Conservation (phyloP, 495 filamentous ascomycete genomes). For the Elaphomyces granulatus region DNA sequence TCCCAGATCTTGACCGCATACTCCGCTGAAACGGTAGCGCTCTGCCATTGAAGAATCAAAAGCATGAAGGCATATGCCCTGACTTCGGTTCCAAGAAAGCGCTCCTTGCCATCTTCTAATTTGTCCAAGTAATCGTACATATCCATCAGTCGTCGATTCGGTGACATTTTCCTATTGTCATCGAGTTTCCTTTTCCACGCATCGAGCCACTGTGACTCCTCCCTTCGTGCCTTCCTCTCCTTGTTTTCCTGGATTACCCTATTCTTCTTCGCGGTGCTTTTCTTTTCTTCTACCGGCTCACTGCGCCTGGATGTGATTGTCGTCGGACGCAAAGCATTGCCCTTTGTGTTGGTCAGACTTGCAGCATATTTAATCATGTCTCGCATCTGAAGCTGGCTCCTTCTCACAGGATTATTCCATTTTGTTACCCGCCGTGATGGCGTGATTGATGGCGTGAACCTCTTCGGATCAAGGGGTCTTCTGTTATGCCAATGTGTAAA, state of each 20-base stretch:
- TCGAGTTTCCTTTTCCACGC: background rate
- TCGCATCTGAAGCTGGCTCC: slow-evolving; percentile 40
- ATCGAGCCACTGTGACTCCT: background rate
- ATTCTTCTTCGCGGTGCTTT: background rate
- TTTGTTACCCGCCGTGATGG: slow-evolving; percentile 7
- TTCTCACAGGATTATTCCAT: slow-evolving; percentile 19
- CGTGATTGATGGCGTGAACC: background rate
- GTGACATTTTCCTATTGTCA: slow-evolving; percentile 18
- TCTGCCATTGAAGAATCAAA: background rate
- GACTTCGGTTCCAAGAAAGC: slow-evolving; percentile 6
- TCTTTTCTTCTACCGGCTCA: background rate
- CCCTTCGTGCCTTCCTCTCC: slow-evolving; percentile 5
- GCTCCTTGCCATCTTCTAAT: slow-evolving; percentile 15
- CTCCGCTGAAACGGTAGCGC: background rate
- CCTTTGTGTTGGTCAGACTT: slow-evolving; percentile 50
- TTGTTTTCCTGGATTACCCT: slow-evolving; percentile 20
- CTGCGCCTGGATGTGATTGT: slow-evolving; percentile 18
- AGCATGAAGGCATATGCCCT: background rate
- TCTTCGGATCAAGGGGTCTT: slow-evolving; percentile 32
- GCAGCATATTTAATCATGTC: slow-evolving; percentile 55
- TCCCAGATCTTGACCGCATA: background rate
- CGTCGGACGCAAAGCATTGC: slow-evolving; percentile 48
- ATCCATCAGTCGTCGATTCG: slow-evolving; percentile 27
- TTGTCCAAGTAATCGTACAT: slow-evolving; percentile 28
- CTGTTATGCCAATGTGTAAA: slow-evolving; percentile 54